Evolutionary conservation across 2,329 filamentous ascomycete genomes (phyloP).

Genomic region (Alternaria solani): DNA sequence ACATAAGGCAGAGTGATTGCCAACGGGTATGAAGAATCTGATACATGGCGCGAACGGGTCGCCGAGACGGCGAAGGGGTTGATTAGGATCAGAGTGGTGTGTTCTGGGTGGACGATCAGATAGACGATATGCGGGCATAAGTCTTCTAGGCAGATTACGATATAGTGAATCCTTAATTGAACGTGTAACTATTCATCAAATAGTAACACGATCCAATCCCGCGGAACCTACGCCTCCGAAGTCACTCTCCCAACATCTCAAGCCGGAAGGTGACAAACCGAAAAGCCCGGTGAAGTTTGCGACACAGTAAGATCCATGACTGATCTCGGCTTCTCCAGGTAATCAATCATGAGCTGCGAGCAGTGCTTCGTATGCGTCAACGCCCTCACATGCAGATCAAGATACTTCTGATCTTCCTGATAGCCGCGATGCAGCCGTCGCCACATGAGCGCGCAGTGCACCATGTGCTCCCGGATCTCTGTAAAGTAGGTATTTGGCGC

Average conservation of each 20-base stretch:
- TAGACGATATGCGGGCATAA: neutral
- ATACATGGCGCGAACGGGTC: too few relatives aligned
- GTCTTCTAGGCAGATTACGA: too few relatives aligned
- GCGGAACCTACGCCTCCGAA: neutral
- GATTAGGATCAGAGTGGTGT: too few relatives aligned
- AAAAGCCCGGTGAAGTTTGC: neutral
- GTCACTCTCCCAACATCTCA: neutral
- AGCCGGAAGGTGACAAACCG: neutral
- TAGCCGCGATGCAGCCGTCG: slow-evolving; percentile 9
- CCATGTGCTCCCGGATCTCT: slow-evolving; percentile 13
- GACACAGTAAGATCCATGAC: neutral
- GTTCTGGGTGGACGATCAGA: too few relatives aligned
- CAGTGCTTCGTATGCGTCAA: neutral
- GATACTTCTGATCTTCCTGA: neutral
- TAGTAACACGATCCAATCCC: accelerated
- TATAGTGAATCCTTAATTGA: neutral
- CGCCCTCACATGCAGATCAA: neutral
- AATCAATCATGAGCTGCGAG: neutral
- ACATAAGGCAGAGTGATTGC: too few relatives aligned
- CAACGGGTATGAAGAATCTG: too few relatives aligned
- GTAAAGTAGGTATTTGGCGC: slow-evolving; percentile 12
- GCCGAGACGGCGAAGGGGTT: too few relatives aligned
- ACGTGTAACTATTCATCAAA: accelerated
- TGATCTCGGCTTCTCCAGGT: neutral
- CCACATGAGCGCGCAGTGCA: slow-evolving; percentile 13